phyloP scores from a whole-genome alignment of 352 stramenopile species.

The Blastocystis sp. region DNA sequence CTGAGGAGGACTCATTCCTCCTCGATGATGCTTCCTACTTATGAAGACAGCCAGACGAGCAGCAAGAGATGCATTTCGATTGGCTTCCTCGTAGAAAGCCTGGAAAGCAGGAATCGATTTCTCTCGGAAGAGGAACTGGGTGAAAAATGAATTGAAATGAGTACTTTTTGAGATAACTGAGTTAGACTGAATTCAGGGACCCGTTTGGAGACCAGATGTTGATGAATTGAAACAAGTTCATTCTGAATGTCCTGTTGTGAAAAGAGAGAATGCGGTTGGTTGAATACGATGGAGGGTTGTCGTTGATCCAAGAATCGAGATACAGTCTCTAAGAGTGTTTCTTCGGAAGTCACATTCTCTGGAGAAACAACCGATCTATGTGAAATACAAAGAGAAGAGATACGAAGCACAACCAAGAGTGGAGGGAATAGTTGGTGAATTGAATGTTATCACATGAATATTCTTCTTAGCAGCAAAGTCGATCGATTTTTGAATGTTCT shows the following conservation, averaged over 20 bases:
- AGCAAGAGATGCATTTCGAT: background rate
- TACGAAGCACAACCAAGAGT: constrained; percentile 12
- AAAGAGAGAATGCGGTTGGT: background rate
- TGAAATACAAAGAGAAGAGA: background rate
- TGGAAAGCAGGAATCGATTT: background rate
- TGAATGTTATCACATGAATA: background rate
- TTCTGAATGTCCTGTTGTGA: background rate
- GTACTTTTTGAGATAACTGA: background rate
- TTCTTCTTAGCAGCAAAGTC: background rate
- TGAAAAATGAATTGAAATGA: background rate
- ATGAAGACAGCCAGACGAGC: background rate
- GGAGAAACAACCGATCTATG: constrained; percentile 6
- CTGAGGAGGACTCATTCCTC: background rate
- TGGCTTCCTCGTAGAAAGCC: background rate
- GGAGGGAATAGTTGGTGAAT: background rate
- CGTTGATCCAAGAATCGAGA: background rate
- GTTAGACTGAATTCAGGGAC: background rate
- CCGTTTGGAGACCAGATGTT: background rate
- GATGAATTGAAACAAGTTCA: background rate
- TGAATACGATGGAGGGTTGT: constrained; percentile 17
- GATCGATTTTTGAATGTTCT: constrained; percentile 17
- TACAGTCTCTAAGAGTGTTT: background rate
- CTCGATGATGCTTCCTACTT: background rate
- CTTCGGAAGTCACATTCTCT: background rate
- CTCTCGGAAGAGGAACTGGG: background rate